These are phyloP conservation scores for Boletus patriciae DNA, from an alignment of 768 basidiomycete genomes.

Conservation along the genomic window DNA sequence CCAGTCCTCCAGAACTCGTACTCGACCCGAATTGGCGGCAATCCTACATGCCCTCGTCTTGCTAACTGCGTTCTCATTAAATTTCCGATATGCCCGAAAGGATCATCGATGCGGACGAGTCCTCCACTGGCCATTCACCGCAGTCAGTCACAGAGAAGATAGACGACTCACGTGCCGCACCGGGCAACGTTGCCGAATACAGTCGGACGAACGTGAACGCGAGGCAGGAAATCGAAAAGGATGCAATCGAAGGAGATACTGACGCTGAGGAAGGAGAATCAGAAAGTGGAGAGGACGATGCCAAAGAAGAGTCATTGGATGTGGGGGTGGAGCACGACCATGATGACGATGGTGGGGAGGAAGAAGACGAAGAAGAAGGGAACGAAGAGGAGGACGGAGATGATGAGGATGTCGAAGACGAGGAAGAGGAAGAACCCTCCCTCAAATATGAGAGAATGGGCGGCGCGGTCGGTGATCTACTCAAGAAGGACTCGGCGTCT, in stretches of 20 bases:
- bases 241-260: conserved; percentile 6
- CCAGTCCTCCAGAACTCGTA: background rate
- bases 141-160: conserved; percentile 1
- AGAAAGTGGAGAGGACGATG: conserved; percentile 2
- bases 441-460: conserved; percentile 88
- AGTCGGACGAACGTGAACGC: conserved; percentile 16
- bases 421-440: conserved; percentile 89
- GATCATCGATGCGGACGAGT: background rate
- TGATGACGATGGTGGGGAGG: conserved; percentile 13
- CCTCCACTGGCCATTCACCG: background rate
- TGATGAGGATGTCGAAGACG: conserved; percentile 68
- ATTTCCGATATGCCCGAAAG: conserved; percentile 12
- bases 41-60: conserved; percentile 10
- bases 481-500: conserved; percentile 89
- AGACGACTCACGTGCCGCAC: background rate
- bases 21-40: background rate
- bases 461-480: conserved; percentile 68
- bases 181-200: background rate
- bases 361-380: conserved; percentile 23
- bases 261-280: conserved; percentile 5
- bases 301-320: background rate
- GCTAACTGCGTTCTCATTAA: background rate
- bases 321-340: background rate
- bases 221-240: background rate
- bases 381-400: conserved; percentile 43